A percentile compares a stretch with the other conserved stretches of the same genome.
These are phyloP conservation scores for Chlorencoelia australis DNA, from an alignment of 2,329 filamentous ascomycete species.

Conservation along the genomic window DNA sequence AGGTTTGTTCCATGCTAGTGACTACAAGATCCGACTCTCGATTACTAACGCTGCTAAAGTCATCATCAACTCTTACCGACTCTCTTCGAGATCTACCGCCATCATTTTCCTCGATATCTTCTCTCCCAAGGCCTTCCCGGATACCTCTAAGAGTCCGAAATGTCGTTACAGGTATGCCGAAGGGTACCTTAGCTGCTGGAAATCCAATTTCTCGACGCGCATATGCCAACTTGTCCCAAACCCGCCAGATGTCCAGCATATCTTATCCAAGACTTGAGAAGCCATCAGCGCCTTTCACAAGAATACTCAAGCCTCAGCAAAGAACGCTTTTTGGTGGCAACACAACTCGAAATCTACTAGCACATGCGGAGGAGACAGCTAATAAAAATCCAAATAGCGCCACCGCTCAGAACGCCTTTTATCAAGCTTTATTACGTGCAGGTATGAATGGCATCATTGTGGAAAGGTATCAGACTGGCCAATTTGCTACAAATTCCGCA, in stretches of 20 bases:
- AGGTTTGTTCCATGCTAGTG: no score
- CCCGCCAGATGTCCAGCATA: constrained; percentile 19
- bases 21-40: no score
- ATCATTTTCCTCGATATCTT: not conserved
- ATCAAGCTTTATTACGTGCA: constrained; percentile 78
- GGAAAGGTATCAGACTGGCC: constrained; percentile 77
- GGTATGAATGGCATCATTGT: constrained; percentile 91
- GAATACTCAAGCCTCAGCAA: constrained; percentile 10
- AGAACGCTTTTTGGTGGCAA: constrained; percentile 20
- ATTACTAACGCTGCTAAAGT: no score
- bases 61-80: no score
- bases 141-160: not conserved
- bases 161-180: not conserved
- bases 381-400: constrained; percentile 87
- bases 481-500: constrained; percentile 69
- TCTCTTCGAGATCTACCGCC: not conserved
- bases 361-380: constrained; percentile 79
- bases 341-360: constrained; percentile 53
- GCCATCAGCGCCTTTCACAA: constrained; percentile 7
- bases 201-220: no score
- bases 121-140: not conserved
- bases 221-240: no score
- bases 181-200: no score
- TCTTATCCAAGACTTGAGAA: constrained; percentile 14
- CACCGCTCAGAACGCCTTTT: constrained; percentile 85